A percentile compares a stretch with the other conserved stretches of the same genome.
phyloP scores from a whole-genome alignment of 805 yeast genomes.

The Wickerhamiella cacticola region DNA sequence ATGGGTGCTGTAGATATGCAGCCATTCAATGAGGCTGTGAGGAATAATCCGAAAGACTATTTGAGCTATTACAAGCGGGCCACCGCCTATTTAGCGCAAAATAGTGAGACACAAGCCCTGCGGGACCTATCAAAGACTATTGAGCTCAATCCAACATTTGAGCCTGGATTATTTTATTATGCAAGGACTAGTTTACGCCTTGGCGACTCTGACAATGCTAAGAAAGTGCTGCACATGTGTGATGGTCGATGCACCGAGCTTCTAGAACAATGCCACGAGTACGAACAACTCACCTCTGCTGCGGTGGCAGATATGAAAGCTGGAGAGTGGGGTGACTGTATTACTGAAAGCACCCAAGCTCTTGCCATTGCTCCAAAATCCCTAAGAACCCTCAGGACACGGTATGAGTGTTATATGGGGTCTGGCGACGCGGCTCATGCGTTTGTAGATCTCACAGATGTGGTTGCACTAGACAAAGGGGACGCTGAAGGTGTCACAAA shows the following conservation, averaged over 20 bases:
- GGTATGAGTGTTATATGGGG: constrained; percentile 28
- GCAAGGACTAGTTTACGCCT: constrained; percentile 26
- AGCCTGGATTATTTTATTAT: constrained; percentile 29
- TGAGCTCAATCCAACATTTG: constrained; percentile 28
- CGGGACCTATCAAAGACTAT: constrained; percentile 28
- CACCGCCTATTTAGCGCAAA: constrained; percentile 28
- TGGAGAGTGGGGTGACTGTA: constrained; percentile 20
- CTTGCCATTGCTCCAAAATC: constrained; percentile 25
- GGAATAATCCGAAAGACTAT: constrained; percentile 23
- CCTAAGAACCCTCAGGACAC: constrained; percentile 21
- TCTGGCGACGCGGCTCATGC: constrained; percentile 27
- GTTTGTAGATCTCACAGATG: constrained; percentile 27
- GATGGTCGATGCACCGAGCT: constrained; percentile 19
- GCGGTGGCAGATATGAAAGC: constrained; percentile 17
- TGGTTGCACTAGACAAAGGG: constrained; percentile 23
- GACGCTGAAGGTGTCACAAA: constrained; percentile 25
- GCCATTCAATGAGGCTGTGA: constrained; percentile 24
- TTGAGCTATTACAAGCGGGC: constrained; percentile 30
- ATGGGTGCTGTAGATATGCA: constrained; percentile 13
- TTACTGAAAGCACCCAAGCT: constrained; percentile 22
- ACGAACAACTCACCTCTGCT: constrained; percentile 8
- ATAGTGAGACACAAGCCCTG: constrained; percentile 28
- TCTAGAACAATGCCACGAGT: constrained; percentile 15
- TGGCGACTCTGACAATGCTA: constrained; percentile 25
- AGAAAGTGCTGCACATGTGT: constrained; percentile 16